Evolutionary conservation across 2,329 filamentous ascomycete species (phyloP), one percentile per base, ranked within the genome.

Genomic region (Aureobasidium sp.): DNA sequence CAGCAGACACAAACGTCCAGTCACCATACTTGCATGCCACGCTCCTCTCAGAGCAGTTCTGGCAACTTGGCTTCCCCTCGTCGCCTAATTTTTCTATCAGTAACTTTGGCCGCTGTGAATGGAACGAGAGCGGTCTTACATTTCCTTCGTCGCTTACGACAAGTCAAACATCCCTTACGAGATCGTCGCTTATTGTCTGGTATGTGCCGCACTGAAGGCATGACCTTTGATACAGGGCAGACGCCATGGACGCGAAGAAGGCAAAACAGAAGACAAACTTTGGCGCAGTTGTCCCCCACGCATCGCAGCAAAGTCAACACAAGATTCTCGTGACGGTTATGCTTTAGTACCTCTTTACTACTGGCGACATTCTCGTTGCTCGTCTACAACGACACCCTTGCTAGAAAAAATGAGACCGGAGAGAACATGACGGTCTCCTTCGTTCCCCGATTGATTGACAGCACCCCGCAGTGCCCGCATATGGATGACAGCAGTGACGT

Each of bases 131-230:
- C 10, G 51, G 24, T 56, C 52, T 56, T 56, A 56, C 52, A 56
- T 56, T 56, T 56, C 26, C 52, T 56, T 17, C 52, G 52, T 17
- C 52, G 52, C 52, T 56, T 56, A 9, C 52, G 52, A 56, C 52
- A 56, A 20, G 37, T 44, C 39, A 56, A 17, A 27, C 52, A 56
- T 34, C 52, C 52, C 27, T 37, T 56, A 17, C 52, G 52, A 34
- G 52, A 56, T 15, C 52, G 15, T 56, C 39, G 52, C 24, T 44
- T 56, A 26, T 24, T 56, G 1, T 44, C 52, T 32, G 52, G 52
- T 56, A 56, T 56, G 26, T 44, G 52, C 8, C 52, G 52, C 27
- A 56, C 26, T 15, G 52, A 56, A 24, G 52, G 52, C 52, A 56
- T 56, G 52, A 20, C 51, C 46, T 32, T 15, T 29, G 5, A 13